A percentile compares a stretch with the other conserved stretches of the same genome.
These are phyloP conservation scores for Aspergillus biplanus DNA, from an alignment of 495 filamentous ascomycete genomes.

Conservation along the genomic window DNA sequence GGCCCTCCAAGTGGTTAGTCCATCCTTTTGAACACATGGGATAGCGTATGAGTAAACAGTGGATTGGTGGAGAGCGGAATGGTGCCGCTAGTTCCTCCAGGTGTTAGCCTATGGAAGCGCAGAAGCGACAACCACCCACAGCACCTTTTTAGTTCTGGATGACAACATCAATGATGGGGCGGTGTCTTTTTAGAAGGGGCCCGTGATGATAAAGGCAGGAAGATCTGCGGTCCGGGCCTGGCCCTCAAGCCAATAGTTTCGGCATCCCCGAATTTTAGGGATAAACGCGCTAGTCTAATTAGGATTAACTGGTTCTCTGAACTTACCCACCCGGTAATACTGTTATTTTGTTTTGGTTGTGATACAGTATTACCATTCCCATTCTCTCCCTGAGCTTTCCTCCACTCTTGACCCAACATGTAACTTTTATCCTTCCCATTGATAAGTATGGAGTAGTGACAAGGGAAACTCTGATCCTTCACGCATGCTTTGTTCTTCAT, in stretches of 20 bases:
- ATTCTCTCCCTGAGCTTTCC: no score
- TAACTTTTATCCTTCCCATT: background rate
- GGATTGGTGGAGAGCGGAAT: background rate
- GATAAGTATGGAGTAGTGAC: no score
- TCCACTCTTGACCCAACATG: no score
- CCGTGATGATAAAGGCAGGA: constrained; percentile 5
- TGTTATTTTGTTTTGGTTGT: background rate
- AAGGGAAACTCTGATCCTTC: constrained; percentile 2
- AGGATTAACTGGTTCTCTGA: constrained; percentile 6
- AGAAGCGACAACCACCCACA: background rate
- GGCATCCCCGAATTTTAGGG: constrained; percentile 19
- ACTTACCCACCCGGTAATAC: background rate
- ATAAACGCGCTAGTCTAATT: background rate
- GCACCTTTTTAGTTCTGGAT: constrained; percentile 8
- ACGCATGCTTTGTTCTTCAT: background rate
- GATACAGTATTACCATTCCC: background rate
- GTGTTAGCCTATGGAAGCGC: constrained; percentile 4
- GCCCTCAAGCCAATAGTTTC: constrained; percentile 15
- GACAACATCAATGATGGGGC: constrained; percentile 14
- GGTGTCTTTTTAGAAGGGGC: constrained; percentile 10
- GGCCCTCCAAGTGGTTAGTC: background rate
- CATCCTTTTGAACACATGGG: background rate
- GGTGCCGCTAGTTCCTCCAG: background rate
- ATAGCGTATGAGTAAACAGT: background rate
- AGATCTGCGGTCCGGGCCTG: constrained; percentile 19